A percentile compares a stretch with the other conserved stretches of the same genome.
Evolutionary conservation across 805 yeast genomes (phyloP).

Genomic region (Candida ponderosae): DNA sequence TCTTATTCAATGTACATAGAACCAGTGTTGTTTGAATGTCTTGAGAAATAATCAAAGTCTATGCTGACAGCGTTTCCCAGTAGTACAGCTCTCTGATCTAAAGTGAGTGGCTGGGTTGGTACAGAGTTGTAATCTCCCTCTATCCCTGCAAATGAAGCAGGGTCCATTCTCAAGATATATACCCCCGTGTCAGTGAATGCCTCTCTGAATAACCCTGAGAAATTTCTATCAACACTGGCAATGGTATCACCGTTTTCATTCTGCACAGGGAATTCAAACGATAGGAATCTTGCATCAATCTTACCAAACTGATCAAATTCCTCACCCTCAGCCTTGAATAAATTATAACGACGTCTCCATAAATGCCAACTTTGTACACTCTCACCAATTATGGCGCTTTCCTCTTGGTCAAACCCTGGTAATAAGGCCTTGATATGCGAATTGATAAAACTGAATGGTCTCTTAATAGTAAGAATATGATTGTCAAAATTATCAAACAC

Average conservation of each 20-base stretch:
- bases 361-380: slow-evolving; percentile 90
- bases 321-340: slow-evolving; percentile 44
- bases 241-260: slow-evolving; percentile 51
- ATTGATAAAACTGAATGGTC: slow-evolving; percentile 86
- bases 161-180: slow-evolving; percentile 79
- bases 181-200: slow-evolving; percentile 93
- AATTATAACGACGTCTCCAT: slow-evolving; percentile 84
- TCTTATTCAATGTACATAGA: slow-evolving; percentile 19
- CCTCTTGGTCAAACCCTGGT: slow-evolving; percentile 44
- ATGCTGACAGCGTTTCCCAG: slow-evolving; percentile 85
- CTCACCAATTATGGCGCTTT: slow-evolving; percentile 62
- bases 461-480: slow-evolving; percentile 52
- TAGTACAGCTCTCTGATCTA: slow-evolving; percentile 81
- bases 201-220: slow-evolving; percentile 94
- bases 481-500: slow-evolving; percentile 60
- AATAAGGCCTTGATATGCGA: slow-evolving; percentile 72
- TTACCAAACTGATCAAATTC: slow-evolving; percentile 71
- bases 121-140: slow-evolving; percentile 42
- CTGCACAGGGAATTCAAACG: slow-evolving; percentile 77
- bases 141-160: slow-evolving; percentile 53
- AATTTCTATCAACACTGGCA: slow-evolving; percentile 82
- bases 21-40: slow-evolving; percentile 60
- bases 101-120: slow-evolving; percentile 39
- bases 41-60: slow-evolving; percentile 94
- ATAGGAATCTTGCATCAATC: slow-evolving; percentile 79